Evolutionary conservation across 805 yeast species (phyloP).

Genomic region (Sugiyamaella valdiviana): DNA sequence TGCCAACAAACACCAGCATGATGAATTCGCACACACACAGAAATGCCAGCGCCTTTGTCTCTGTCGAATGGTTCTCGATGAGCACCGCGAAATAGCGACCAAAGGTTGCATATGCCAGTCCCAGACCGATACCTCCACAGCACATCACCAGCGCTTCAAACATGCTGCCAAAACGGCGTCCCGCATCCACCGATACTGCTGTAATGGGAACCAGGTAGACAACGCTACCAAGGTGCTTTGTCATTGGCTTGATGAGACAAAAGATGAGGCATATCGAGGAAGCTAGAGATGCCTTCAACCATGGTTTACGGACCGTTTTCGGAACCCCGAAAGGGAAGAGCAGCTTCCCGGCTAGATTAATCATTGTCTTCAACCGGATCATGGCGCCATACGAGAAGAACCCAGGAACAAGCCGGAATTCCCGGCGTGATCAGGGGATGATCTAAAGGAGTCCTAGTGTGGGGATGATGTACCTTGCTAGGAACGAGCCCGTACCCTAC

Average conservation of each 20-base stretch:
- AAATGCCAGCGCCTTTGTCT: conserved; percentile 37
- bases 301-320: neutral
- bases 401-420: no score
- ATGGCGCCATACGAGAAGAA: neutral
- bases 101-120: conserved; percentile 38
- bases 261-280: conserved; percentile 35
- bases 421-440: no score
- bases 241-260: conserved; percentile 35
- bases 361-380: neutral
- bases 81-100: conserved; percentile 39
- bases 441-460: no score
- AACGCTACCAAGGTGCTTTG: conserved; percentile 35
- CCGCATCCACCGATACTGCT: conserved; percentile 46
- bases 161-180: conserved; percentile 44
- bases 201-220: conserved; percentile 42
- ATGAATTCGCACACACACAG: conserved; percentile 41
- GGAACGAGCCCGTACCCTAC: neutral
- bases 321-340: neutral
- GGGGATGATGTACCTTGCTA: no score
- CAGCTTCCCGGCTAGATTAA: neutral
- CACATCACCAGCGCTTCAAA: conserved; percentile 40
- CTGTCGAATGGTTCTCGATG: conserved; percentile 30
- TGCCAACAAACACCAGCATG: conserved; percentile 45
- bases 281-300: conserved; percentile 13
- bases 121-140: conserved; percentile 38